These are phyloP conservation scores for Rubroboletus pulcherrimus DNA, from an alignment of 768 basidiomycete genomes.

Conservation along the genomic window DNA sequence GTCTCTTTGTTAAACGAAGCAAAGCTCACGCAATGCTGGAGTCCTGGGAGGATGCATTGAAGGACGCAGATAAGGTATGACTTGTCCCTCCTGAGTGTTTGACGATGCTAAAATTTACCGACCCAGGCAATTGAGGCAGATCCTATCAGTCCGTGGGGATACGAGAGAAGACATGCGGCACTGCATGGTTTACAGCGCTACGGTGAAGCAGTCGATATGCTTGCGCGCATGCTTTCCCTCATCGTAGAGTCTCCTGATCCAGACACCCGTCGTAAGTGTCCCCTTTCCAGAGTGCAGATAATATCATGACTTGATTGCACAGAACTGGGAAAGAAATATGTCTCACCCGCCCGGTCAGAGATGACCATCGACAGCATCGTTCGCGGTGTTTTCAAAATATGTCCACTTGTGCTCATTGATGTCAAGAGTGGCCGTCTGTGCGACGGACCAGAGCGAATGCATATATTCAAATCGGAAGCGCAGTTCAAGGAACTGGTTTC, in stretches of 20 bases:
- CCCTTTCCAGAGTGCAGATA: accelerated
- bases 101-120: not conserved
- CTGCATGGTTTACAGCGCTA: not conserved
- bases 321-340: not conserved
- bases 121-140: conserved; percentile 1
- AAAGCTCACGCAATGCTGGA: not conserved
- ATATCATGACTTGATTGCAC: not conserved
- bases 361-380: not conserved
- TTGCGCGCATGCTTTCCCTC: conserved; percentile 2
- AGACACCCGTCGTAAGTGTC: not conserved
- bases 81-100: no score
- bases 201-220: not conserved
- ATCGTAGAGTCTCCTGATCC: not conserved
- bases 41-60: conserved; percentile 8
- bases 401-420: not conserved
- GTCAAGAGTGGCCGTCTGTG: not conserved
- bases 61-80: conserved; percentile 11
- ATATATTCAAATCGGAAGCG: not conserved
- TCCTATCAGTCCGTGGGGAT: not conserved
- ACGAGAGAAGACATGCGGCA: conserved; percentile 1
- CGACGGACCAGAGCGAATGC: not conserved
- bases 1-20: conserved; percentile 10
- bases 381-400: not conserved
- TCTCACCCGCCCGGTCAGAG: not conserved
- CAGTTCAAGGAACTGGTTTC: not conserved